Base-by-base conservation (phyloP, 768 basidiomycete genomes). In the Rhizopogon vinicolor region DNA sequence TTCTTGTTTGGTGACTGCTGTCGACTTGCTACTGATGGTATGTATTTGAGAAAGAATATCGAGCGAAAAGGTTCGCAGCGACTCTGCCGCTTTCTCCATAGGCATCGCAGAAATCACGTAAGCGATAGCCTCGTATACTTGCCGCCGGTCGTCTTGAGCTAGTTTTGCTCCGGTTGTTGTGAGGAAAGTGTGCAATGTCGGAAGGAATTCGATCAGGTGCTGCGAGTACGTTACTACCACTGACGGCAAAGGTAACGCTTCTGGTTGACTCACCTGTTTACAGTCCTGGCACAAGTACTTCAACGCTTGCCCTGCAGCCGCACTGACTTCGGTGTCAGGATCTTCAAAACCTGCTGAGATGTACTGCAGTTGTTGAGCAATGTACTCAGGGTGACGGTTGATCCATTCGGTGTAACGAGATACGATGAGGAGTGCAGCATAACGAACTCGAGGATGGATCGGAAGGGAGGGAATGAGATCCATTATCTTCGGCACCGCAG, bases 321-420 rank as follows among this genome's bases (percentile, higher is more conserved):
- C 93, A 59, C 84, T 84, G 33, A 98, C 94, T 64, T 97, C 92
- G 1, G 69, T 52, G 66, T 93, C 90, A 2, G 77, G 57, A 65
- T 87, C 86, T 59, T 94, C 87, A 63, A 98, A 98, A 1, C 97
- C 96, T 22, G 86, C 77, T 8, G 94, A 93, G 50, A 98, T 89
- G 68, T 96, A 98, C 64, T 89, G 87, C 19, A 99, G 75, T 67
- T 93, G 91, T 69, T 82, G 83, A 33, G 80, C 78, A 60, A 99
- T 89, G 65, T 97, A 93, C 35, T 84, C 76, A 1, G 96, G 90
- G 68, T 98, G 95, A 59, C 77, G 76, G 65, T 88, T 89, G 63
- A 94, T 90, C 97, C 97, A 99, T 71, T 96, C 91, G 18, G 94
- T 94, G 71, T 99, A 99, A 16, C 97, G 85, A 4, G 93, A 89